Evolutionary conservation across 2,329 filamentous ascomycete genomes (phyloP).

Genomic region (Paecilomyces formosus): DNA sequence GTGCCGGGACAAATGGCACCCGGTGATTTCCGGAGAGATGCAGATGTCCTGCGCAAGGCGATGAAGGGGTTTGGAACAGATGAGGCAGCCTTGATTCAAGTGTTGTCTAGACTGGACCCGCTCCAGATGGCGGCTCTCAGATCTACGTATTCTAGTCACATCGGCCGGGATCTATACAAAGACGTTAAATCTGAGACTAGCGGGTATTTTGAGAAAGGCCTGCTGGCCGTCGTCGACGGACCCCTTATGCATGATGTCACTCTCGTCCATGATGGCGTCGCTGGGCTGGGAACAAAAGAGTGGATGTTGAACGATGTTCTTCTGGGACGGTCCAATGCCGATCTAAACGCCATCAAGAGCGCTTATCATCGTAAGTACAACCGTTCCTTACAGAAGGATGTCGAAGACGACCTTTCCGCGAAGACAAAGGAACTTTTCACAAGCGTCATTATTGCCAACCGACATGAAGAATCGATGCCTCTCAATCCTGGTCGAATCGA

Average conservation of each 20-base stretch:
- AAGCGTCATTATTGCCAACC: slow-evolving; percentile 66
- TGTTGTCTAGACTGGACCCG: slow-evolving; percentile 67
- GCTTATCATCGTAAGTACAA: slow-evolving; percentile 64
- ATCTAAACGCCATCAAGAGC: slow-evolving; percentile 76
- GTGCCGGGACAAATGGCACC: slow-evolving; percentile 61
- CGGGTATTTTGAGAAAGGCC: slow-evolving; percentile 64
- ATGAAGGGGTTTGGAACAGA: slow-evolving; percentile 95
- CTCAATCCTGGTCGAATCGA: slow-evolving; percentile 68
- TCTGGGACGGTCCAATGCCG: slow-evolving; percentile 75
- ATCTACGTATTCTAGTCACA: slow-evolving; percentile 58
- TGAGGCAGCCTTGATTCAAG: slow-evolving; percentile 65
- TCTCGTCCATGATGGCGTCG: slow-evolving; percentile 63
- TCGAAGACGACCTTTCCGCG: slow-evolving; percentile 72
- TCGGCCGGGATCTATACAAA: slow-evolving; percentile 59
- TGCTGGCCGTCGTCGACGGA: slow-evolving; percentile 69
- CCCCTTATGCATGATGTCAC: slow-evolving; percentile 71
- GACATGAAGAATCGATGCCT: slow-evolving; percentile 70
- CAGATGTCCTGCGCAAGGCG: slow-evolving; percentile 64
- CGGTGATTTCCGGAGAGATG: slow-evolving; percentile 59
- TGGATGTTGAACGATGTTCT: slow-evolving; percentile 77
- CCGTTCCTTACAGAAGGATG: slow-evolving; percentile 60
- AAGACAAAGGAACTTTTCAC: slow-evolving; percentile 82
- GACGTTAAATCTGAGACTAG: slow-evolving; percentile 74
- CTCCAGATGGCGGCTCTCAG: slow-evolving; percentile 66
- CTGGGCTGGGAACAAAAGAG: slow-evolving; percentile 81